Evolutionary conservation across 257 asterid species (phyloP).

Genomic region (Parsonsia alboflavescens): DNA sequence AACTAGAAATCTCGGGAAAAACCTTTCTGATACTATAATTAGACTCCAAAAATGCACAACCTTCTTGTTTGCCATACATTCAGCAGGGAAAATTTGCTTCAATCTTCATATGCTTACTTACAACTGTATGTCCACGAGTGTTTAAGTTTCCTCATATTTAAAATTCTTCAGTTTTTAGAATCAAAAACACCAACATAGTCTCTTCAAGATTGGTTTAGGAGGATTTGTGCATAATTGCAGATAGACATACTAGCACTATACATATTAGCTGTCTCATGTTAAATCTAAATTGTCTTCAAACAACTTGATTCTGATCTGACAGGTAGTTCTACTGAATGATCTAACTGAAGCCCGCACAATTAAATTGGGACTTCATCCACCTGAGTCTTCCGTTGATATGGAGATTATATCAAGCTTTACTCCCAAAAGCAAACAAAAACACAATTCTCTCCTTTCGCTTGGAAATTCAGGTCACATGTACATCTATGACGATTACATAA

Average conservation of each 20-base stretch:
- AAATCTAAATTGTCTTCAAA: neutral
- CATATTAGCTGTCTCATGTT: neutral
- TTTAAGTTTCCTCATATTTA: neutral
- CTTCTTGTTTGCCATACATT: neutral
- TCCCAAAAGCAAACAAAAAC: slow-evolving; percentile 47
- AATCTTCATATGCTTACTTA: neutral
- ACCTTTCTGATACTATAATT: neutral
- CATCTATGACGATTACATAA: slow-evolving; percentile 52
- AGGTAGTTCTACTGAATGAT: slow-evolving; percentile 84
- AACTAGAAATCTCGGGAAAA: neutral
- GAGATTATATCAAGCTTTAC: slow-evolving; percentile 53
- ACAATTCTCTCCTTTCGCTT: slow-evolving; percentile 52
- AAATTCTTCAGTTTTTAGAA: neutral
- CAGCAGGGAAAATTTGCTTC: neutral
- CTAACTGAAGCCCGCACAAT: slow-evolving; percentile 72
- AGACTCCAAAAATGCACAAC: neutral
- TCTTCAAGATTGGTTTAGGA: neutral
- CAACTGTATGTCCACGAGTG: neutral
- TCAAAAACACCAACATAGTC: neutral
- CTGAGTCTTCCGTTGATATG: slow-evolving; percentile 59
- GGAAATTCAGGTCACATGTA: slow-evolving; percentile 66
- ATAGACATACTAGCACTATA: neutral
- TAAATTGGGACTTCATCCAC: slow-evolving; percentile 63
- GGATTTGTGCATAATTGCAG: neutral
- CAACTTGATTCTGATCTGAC: slow-evolving; percentile 26